Conservation (phyloP, 345 rosid species). For the Carallia brachiata region DNA sequence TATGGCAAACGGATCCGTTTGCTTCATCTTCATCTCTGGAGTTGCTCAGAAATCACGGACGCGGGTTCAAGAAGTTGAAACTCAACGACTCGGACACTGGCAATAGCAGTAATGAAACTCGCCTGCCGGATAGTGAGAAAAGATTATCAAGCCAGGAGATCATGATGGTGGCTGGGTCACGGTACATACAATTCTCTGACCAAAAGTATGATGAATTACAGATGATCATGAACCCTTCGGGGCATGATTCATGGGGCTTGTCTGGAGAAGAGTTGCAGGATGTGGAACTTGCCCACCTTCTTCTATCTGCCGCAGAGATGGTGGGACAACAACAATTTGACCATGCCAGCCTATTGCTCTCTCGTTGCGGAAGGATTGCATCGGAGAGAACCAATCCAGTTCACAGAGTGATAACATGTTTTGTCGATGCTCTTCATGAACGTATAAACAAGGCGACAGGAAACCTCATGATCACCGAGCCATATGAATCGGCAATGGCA, state of each 20-base stretch:
- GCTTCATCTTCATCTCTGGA: conserved; percentile 33
- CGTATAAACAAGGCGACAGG: conserved; percentile 41
- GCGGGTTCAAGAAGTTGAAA: conserved; percentile 31
- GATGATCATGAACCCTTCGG: conserved; percentile 47
- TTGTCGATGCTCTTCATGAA: conserved; percentile 44
- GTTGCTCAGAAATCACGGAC: no score
- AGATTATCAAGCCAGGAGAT: conserved; percentile 47
- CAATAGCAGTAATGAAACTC: not conserved
- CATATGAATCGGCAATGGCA: not conserved
- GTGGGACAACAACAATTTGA: conserved; percentile 47
- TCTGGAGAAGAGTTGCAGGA: conserved; percentile 51
- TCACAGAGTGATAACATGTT: conserved; percentile 42
- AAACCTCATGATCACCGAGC: not conserved
- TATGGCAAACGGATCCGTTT: not conserved
- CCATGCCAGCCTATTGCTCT: conserved; percentile 43
- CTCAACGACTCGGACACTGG: not conserved
- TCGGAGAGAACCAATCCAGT: conserved; percentile 38
- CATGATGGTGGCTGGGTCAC: conserved; percentile 46
- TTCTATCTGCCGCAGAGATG: conserved; percentile 56
- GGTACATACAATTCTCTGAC: conserved; percentile 42
- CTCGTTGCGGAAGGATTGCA: conserved; percentile 46
- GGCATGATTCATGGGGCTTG: conserved; percentile 41
- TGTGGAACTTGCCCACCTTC: conserved; percentile 51
- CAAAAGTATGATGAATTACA: conserved; percentile 38
- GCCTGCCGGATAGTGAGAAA: not conserved